Percentiles rank a stretch among this genome's conserved stretches.
Conservation (phyloP, 2,329 filamentous ascomycete species). For the Metarhizium anisopliae region DNA sequence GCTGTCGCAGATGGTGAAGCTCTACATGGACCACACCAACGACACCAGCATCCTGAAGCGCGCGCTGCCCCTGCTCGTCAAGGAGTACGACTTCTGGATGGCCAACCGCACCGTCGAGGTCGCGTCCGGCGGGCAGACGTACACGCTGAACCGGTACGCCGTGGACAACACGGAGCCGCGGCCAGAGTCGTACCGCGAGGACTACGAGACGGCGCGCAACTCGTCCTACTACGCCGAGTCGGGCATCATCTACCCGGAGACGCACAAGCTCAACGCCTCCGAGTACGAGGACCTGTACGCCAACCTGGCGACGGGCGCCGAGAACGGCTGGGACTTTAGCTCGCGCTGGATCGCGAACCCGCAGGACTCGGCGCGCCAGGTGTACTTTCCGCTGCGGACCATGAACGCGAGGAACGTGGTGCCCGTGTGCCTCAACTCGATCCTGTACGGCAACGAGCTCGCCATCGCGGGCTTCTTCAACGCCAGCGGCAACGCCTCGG, state of each 20-base stretch:
- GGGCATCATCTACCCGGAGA: conserved; percentile 50
- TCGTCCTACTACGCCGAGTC: conserved; percentile 49
- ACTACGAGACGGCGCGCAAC: conserved; percentile 58
- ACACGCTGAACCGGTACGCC: conserved; percentile 48
- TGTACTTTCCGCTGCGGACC: conserved; percentile 56
- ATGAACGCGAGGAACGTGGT: conserved; percentile 51
- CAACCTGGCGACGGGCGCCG: conserved; percentile 56
- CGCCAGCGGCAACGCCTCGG: conserved; percentile 38
- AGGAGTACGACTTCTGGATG: conserved; percentile 55
- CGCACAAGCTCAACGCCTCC: conserved; percentile 38
- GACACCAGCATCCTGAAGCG: conserved; percentile 51
- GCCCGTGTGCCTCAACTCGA: conserved; percentile 59
- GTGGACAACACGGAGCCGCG: conserved; percentile 57
- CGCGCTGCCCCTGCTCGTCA: conserved; percentile 52
- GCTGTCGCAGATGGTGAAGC: conserved; percentile 55
- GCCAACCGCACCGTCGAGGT: conserved; percentile 51
- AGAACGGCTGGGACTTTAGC: conserved; percentile 58
- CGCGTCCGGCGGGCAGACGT: conserved; percentile 33
- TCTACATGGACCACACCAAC: conserved; percentile 56
- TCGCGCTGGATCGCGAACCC: conserved; percentile 50
- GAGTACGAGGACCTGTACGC: conserved; percentile 46
- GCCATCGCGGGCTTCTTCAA: conserved; percentile 47
- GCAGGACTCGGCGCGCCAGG: conserved; percentile 46
- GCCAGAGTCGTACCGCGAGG: conserved; percentile 58
- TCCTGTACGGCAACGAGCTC: conserved; percentile 57